These are phyloP conservation scores for Moesziomyces sp. DNA, from an alignment of 1,284 basidiomycete genomes.

Conservation along the genomic window DNA sequence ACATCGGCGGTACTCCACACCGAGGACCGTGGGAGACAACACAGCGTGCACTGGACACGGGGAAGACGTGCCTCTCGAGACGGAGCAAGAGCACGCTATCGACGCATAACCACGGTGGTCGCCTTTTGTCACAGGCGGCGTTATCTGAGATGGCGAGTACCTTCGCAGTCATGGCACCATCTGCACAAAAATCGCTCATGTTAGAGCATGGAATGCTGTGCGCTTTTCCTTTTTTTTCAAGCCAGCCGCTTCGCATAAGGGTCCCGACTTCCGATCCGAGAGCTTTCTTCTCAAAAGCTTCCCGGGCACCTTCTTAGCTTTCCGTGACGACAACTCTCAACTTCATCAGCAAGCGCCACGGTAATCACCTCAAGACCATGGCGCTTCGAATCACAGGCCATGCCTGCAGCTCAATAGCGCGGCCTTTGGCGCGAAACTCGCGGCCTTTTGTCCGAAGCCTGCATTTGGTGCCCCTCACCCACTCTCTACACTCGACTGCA, in stretches of 20 bases:
- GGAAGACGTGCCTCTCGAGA: constrained; percentile 5
- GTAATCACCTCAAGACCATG: no score
- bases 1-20: constrained; percentile 19
- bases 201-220: not conserved
- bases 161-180: constrained; percentile 43
- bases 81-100: constrained; percentile 14
- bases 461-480: not conserved
- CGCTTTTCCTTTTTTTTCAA: constrained; percentile 3
- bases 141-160: constrained; percentile 42
- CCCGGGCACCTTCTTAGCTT: no score
- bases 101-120: constrained; percentile 10
- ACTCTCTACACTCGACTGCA: no score
- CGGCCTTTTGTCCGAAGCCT: not conserved
- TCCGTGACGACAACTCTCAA: no score
- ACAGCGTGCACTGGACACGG: no score
- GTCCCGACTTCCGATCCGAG: constrained; percentile 29
- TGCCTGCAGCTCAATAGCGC: no score
- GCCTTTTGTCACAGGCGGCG: constrained; percentile 8
- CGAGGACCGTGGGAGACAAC: not conserved
- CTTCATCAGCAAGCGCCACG: no score
- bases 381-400: no score
- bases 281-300: constrained; percentile 26
- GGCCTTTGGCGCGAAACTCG: no score
- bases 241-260: not conserved
- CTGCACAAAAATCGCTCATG: not conserved